Evolutionary conservation across 306 rosid genomes (phyloP).

Genomic region (Mimosa pudica): DNA sequence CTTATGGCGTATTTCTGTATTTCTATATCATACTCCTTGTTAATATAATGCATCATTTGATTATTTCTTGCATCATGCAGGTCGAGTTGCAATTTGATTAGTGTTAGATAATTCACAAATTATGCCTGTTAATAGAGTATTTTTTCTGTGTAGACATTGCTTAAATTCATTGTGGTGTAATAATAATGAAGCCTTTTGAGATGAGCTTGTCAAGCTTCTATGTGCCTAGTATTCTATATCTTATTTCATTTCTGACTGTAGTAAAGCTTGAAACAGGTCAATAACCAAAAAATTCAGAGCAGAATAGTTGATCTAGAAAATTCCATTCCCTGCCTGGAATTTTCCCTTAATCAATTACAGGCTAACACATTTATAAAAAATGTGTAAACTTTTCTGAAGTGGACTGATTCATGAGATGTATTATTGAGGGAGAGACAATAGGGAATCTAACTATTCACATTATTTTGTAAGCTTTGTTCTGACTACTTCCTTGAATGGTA

Average conservation of each 20-base stretch:
- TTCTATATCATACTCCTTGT: neutral
- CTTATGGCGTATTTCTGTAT: neutral
- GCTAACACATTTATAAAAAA: constrained; percentile 15
- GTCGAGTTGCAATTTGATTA: constrained; percentile 12
- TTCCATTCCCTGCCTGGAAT: constrained; percentile 24
- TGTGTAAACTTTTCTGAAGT: constrained; percentile 22
- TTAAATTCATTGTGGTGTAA: neutral
- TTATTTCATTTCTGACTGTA: neutral
- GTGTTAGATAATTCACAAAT: constrained; percentile 15
- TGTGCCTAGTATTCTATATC: neutral
- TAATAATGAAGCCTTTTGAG: constrained; percentile 7
- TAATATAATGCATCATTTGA: neutral
- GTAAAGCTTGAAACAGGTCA: constrained; percentile 14
- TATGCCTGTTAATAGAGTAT: neutral
- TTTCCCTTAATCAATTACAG: constrained; percentile 21
- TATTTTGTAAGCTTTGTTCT: constrained; percentile 9
- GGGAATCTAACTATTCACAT: constrained; percentile 29
- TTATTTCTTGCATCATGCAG: constrained; percentile 12
- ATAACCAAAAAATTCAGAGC: neutral
- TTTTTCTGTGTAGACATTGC: constrained; percentile 9
- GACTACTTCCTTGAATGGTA: constrained; percentile 28
- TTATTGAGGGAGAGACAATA: constrained; percentile 21
- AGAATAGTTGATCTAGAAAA: constrained; percentile 25
- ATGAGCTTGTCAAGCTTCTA: neutral
- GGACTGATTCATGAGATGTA: constrained; percentile 28